These are phyloP conservation scores for Sclerotiophoma versabilis DNA, from an alignment of 2,329 filamentous ascomycete species.

Conservation along the genomic window DNA sequence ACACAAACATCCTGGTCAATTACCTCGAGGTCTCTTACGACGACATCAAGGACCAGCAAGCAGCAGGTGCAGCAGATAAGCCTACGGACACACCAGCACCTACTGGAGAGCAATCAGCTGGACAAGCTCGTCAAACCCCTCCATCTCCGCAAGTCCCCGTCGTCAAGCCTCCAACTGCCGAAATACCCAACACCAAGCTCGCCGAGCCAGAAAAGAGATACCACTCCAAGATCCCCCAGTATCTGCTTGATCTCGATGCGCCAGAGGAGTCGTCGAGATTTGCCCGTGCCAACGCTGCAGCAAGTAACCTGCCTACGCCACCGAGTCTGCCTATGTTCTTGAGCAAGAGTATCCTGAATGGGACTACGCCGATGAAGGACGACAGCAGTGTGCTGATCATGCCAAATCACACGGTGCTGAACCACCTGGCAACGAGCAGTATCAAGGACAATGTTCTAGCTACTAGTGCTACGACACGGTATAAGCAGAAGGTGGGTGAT, in stretches of 20 bases:
- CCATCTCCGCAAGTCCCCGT: constrained; percentile 47
- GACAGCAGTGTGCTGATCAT: constrained; percentile 97
- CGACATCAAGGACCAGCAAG: constrained; percentile 58
- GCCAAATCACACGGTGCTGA: constrained; percentile 96
- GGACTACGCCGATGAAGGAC: constrained; percentile 90
- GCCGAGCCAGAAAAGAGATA: constrained; percentile 62
- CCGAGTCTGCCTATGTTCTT: constrained; percentile 89
- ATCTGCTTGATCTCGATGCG: constrained; percentile 85
- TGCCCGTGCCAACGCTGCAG: constrained; percentile 75
- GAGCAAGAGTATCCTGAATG: constrained; percentile 93
- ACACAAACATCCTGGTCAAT: constrained; percentile 97
- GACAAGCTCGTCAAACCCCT: constrained; percentile 47
- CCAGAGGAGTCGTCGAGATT: constrained; percentile 79
- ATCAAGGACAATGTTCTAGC: constrained; percentile 97
- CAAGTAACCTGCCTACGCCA: constrained; percentile 80
- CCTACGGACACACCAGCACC: constrained; percentile 25
- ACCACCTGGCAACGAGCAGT: constrained; percentile 95
- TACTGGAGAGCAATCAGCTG: constrained; percentile 19
- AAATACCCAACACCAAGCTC: constrained; percentile 37
- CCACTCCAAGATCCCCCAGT: constrained; percentile 78
- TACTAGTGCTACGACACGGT: constrained; percentile 95
- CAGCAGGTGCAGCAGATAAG: constrained; percentile 26
- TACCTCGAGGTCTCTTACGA: constrained; percentile 92
- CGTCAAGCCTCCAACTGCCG: constrained; percentile 32
- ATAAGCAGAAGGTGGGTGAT: constrained; percentile 82